Conservation (phyloP, 352 stramenopile genomes). For the Phytophthora hybrid region DNA sequence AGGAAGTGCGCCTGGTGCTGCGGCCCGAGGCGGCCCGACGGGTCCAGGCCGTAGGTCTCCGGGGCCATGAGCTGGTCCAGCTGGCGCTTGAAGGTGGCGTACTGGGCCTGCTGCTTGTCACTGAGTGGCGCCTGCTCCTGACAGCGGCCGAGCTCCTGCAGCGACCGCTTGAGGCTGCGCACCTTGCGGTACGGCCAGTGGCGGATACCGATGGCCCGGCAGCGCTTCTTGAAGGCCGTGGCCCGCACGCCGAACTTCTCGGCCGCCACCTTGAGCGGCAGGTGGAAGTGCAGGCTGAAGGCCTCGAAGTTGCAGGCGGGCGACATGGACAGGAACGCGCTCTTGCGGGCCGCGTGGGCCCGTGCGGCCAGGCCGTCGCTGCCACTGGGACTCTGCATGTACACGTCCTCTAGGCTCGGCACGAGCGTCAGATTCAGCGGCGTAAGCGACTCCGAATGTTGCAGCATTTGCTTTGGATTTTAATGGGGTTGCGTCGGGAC, state of each 20-base stretch:
- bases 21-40: slow-evolving; percentile 52
- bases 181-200: slow-evolving; percentile 83
- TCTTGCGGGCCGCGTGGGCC: slow-evolving; percentile 50
- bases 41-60: slow-evolving; percentile 75
- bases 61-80: slow-evolving; percentile 71
- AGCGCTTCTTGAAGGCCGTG: slow-evolving; percentile 82
- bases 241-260: slow-evolving; percentile 81
- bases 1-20: slow-evolving; percentile 48
- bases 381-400: slow-evolving; percentile 41
- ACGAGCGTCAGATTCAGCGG: slow-evolving; percentile 48
- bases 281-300: slow-evolving; percentile 72
- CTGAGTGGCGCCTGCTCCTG: slow-evolving; percentile 65
- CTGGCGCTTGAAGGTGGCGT: slow-evolving; percentile 68
- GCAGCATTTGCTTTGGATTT: slow-evolving; percentile 23
- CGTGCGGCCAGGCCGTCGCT: slow-evolving; percentile 34
- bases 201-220: slow-evolving; percentile 73
- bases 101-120: slow-evolving; percentile 73
- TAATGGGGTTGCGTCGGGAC: neutral
- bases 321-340: slow-evolving; percentile 58
- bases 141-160: slow-evolving; percentile 69
- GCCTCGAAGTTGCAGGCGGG: slow-evolving; percentile 76
- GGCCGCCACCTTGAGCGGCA: slow-evolving; percentile 71
- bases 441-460: slow-evolving; percentile 28
- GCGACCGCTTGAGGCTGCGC: slow-evolving; percentile 69
- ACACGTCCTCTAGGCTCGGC: slow-evolving; percentile 42